A percentile compares a stretch with the other conserved stretches of the same genome.
phyloP scores from a whole-genome alignment of 345 rosid genomes.

The Hibiscus mutabilis region DNA sequence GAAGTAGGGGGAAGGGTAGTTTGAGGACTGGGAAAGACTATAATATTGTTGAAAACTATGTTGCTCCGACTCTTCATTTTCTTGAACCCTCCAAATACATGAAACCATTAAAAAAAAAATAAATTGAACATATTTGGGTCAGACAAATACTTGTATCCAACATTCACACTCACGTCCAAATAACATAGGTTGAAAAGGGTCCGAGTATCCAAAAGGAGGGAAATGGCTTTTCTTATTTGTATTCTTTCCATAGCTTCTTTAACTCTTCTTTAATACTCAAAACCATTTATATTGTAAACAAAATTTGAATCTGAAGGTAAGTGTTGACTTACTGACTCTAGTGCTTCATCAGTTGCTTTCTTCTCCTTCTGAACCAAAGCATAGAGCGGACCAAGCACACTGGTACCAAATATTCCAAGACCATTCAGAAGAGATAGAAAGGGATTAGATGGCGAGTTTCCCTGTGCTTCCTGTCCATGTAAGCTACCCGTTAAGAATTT shows the following conservation, averaged over 20 bases:
- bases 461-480: constrained; percentile 36
- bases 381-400: constrained; percentile 81
- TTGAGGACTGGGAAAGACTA: not conserved
- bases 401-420: constrained; percentile 65
- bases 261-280: constrained; percentile 12
- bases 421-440: constrained; percentile 64
- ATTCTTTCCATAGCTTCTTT: not conserved
- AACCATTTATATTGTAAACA: constrained; percentile 6
- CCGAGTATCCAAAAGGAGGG: not conserved
- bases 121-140: not conserved
- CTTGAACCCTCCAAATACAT: not conserved
- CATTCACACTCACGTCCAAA: not conserved
- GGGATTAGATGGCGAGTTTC: constrained; percentile 43
- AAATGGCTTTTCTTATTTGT: not conserved
- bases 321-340: constrained; percentile 58
- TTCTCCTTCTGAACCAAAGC: constrained; percentile 64
- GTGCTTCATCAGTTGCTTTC: constrained; percentile 36
- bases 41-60: not conserved
- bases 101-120: too few relatives aligned
- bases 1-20: not conserved
- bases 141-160: not conserved
- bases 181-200: constrained; percentile 1
- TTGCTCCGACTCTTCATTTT: not conserved
- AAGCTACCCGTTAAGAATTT: constrained; percentile 5
- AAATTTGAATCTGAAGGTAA: constrained; percentile 7